Evolutionary conservation across 768 basidiomycete species (phyloP).

Genomic region (Pisolithus albus): DNA sequence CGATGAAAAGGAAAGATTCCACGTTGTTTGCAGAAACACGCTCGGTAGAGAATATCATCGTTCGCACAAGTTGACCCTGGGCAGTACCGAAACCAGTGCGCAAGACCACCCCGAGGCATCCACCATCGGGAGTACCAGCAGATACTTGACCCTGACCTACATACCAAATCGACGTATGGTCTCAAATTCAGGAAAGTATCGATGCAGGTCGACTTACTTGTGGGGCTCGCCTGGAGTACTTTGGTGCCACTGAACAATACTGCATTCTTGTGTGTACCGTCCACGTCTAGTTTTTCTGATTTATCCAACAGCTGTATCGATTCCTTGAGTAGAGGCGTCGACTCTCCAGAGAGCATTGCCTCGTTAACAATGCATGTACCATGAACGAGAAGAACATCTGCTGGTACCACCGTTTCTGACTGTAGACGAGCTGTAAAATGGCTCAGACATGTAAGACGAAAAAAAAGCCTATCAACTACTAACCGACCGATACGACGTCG

Average conservation of each 20-base stretch:
- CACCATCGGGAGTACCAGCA: conserved; percentile 78
- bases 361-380: conserved; percentile 98
- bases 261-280: conserved; percentile 78
- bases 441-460: conserved; percentile 1
- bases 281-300: conserved; percentile 73
- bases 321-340: conserved; percentile 94
- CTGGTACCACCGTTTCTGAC: conserved; percentile 84
- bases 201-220: conserved; percentile 26
- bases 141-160: conserved; percentile 29
- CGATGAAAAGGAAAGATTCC: conserved; percentile 96
- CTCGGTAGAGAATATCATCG: conserved; percentile 99
- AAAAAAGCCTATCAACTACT: conserved; percentile 26
- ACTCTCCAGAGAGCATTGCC: conserved; percentile 98
- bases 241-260: conserved; percentile 97
- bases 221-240: conserved; percentile 69
- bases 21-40: conserved; percentile 93
- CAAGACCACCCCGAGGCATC: conserved; percentile 87
- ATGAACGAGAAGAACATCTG: conserved; percentile 85
- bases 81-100: conserved; percentile 97
- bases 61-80: conserved; percentile 94
- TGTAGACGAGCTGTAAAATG: conserved; percentile 48
- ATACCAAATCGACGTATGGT: not conserved
- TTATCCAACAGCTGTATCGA: conserved; percentile 80
- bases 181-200: not conserved
- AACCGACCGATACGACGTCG: conserved; percentile 78